Evolutionary conservation across 352 stramenopile species (phyloP), one percentile per base, ranked within the genome.

Genomic region (Pythium sukuiense): DNA sequence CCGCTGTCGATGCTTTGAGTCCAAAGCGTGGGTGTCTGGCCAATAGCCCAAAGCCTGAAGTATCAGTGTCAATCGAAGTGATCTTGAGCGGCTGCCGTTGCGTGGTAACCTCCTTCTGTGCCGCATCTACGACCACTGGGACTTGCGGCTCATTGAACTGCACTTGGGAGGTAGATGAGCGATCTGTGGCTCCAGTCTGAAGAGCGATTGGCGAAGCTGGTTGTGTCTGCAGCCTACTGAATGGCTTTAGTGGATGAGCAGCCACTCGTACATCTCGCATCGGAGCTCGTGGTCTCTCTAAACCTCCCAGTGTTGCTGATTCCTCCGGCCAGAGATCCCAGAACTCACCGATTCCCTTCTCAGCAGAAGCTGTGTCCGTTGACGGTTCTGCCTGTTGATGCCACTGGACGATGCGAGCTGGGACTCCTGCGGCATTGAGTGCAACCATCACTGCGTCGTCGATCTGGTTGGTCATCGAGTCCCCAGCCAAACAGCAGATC

Each of bases 401-500:
- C 63, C 63, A 69, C 11, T 46, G 24, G 0, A 63, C 63, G 41
- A 69, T 32, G 2, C 52, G 39, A 3, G 12, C 2, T 24, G 74
- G 70, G 26, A 80, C n/a, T 6, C 67, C 72, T 3, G 65, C 64
- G 0, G 52, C 30, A 46, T 70, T 54, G 1, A 84, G 56, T 1
- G 57, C 59, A 16, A 57, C 58, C 6, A 74, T 41, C 37, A 81
- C 73, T 0, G 57, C 64, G 1, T 55, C 49, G 63, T 73, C 64
- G 16, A 67, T 14, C 43, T 33, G 59, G 29, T 75, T 66, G 18
- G 74, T 64, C 6, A 67, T 63, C 39, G 67, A 74, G 30, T 83
- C 76, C 0, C 76, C 50, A 39, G 59, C 71, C 18, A 83, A 20
- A 39, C 71, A 83, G 49, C 73, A 83, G 11, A 75, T 57, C 2